Percentiles rank a stretch among this genome's conserved stretches.
Evolutionary conservation across 2,329 filamentous ascomycete species (phyloP).

Genomic region (Chaetomiaceae sp.): DNA sequence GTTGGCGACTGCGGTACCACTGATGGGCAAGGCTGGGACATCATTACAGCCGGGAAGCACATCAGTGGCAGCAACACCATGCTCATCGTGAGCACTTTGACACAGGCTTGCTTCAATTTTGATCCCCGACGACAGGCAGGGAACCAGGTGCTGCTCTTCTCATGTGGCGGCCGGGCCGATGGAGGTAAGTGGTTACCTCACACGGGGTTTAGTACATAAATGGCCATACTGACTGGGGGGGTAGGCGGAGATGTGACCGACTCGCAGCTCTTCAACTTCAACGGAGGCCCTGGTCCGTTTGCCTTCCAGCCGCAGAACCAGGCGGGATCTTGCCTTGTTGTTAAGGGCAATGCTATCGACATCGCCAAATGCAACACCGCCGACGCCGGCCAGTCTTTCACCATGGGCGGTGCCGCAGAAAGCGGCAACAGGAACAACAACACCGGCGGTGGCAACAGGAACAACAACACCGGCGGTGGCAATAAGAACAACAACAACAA

Average conservation of each 20-base stretch:
- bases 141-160: constrained; percentile 52
- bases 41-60: constrained; percentile 48
- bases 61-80: constrained; percentile 42
- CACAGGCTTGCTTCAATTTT: constrained; percentile 55
- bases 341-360: constrained; percentile 40
- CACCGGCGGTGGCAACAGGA: constrained; percentile 3
- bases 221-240: not conserved
- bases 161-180: constrained; percentile 54
- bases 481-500: not conserved
- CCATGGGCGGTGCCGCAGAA: constrained; percentile 24
- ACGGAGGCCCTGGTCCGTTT: constrained; percentile 38
- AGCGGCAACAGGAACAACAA: constrained; percentile 3
- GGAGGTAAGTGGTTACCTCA: constrained; percentile 33
- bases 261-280: constrained; percentile 49
- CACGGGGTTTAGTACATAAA: not conserved
- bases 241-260: constrained; percentile 43
- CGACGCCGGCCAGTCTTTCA: constrained; percentile 41
- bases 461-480: constrained; percentile 3
- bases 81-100: constrained; percentile 52
- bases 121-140: constrained; percentile 47
- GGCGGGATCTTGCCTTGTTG: constrained; percentile 43
- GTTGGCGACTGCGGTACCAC: constrained; percentile 40
- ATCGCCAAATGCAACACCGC: constrained; percentile 39
- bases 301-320: constrained; percentile 43
- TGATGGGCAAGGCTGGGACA: constrained; percentile 43